Evolutionary conservation across 768 basidiomycete species (phyloP).

Genomic region (Naganishia vishniacii): DNA sequence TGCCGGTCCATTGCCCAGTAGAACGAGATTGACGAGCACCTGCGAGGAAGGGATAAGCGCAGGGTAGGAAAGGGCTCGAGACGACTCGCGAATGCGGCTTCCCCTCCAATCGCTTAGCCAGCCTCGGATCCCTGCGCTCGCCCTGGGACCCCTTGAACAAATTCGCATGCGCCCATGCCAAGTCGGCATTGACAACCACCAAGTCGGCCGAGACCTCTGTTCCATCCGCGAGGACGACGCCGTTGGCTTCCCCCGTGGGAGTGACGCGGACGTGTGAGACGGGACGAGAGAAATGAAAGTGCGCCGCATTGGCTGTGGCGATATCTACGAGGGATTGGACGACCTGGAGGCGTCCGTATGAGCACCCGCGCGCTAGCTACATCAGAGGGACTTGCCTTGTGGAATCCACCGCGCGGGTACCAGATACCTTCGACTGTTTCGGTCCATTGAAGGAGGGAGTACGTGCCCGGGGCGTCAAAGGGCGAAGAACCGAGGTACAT

Average conservation of each 20-base stretch:
- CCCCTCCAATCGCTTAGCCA: constrained; percentile 35
- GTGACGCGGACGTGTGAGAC: constrained; percentile 46
- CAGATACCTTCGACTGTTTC: constrained; percentile 51
- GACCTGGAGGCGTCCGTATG: constrained; percentile 29
- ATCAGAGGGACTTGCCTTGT: constrained; percentile 24
- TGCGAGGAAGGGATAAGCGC: constrained; percentile 18
- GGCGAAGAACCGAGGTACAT: constrained; percentile 52
- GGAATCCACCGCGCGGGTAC: constrained; percentile 46
- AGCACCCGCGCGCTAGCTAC: not conserved
- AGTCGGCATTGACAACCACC: constrained; percentile 52
- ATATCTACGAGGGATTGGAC: constrained; percentile 47
- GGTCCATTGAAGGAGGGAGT: constrained; percentile 51
- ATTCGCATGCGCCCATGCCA: constrained; percentile 51
- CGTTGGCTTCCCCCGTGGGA: constrained; percentile 40
- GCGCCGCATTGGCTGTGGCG: constrained; percentile 46
- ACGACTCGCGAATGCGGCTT: constrained; percentile 39
- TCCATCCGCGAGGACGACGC: constrained; percentile 47
- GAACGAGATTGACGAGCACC: constrained; percentile 51
- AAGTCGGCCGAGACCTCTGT: constrained; percentile 43
- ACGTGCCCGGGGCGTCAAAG: constrained; percentile 52
- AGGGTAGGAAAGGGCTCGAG: constrained; percentile 21
- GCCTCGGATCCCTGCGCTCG: constrained; percentile 32
- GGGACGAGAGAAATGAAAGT: constrained; percentile 48
- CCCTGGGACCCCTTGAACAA: constrained; percentile 36
- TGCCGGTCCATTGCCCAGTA: constrained; percentile 51